phyloP scores from a whole-genome alignment of 768 basidiomycete genomes.

The Auriscalpium orientale region DNA sequence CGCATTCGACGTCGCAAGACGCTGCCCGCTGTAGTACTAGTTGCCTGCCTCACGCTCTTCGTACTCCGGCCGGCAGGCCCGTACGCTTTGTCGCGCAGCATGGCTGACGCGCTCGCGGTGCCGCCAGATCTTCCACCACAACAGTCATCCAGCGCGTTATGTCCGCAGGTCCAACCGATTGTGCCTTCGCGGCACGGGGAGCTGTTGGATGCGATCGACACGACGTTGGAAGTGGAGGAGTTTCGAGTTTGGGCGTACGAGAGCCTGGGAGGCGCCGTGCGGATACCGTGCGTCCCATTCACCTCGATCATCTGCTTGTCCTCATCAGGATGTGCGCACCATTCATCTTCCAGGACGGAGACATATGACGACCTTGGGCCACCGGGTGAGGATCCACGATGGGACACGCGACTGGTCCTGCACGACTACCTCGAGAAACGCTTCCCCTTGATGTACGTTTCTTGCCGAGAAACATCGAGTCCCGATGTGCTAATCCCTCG shows the following conservation, averaged over 20 bases:
- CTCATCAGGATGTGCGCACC: neutral
- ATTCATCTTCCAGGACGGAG: slow-evolving; percentile 15
- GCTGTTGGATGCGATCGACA: slow-evolving; percentile 20
- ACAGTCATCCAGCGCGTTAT: slow-evolving; percentile 1
- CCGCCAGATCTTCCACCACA: no score
- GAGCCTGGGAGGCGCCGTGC: slow-evolving; percentile 29
- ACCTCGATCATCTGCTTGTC: neutral
- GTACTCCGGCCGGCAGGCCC: no score
- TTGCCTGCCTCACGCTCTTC: no score
- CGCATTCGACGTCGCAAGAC: no score
- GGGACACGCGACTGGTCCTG: slow-evolving; percentile 27
- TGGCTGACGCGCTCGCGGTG: no score
- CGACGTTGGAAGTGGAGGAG: slow-evolving; percentile 15
- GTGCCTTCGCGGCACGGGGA: slow-evolving; percentile 8
- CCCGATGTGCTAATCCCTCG: no score
- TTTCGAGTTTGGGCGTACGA: slow-evolving; percentile 26
- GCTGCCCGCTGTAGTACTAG: no score
- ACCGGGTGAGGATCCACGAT: slow-evolving; percentile 23
- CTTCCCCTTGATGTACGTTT: slow-evolving; percentile 33
- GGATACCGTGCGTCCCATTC: slow-evolving; percentile 21
- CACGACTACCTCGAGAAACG: slow-evolving; percentile 29
- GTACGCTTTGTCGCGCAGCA: no score
- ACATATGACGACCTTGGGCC: slow-evolving; percentile 23
- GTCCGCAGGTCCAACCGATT: slow-evolving; percentile 22
- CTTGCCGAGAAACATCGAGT: no score